Conservation (phyloP, 495 filamentous ascomycete species). For the Daldinia loculata region DNA sequence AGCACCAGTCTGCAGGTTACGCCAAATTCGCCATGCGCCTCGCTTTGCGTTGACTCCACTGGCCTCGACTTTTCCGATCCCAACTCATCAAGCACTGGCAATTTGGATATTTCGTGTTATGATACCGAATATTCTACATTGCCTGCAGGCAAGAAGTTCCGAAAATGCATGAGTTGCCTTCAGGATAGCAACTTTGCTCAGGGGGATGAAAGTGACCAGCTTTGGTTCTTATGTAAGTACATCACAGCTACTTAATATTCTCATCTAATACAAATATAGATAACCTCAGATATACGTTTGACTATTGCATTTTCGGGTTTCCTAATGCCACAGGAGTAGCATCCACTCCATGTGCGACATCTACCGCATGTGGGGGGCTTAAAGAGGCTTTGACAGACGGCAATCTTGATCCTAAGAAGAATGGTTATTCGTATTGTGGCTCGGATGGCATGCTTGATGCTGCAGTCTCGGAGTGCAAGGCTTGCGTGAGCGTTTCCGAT, state of each 20-base stretch:
- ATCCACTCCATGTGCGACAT: constrained; percentile 54
- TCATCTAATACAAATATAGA: constrained; percentile 47
- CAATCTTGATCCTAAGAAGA: constrained; percentile 44
- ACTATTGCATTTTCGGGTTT: constrained; percentile 57
- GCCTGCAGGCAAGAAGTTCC: constrained; percentile 53
- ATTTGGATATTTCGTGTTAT: constrained; percentile 57
- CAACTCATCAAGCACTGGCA: constrained; percentile 54
- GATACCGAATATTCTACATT: constrained; percentile 51
- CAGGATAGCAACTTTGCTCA: constrained; percentile 58
- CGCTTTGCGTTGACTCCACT: constrained; percentile 53
- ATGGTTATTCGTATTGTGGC: constrained; percentile 53
- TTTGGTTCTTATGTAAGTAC: constrained; percentile 62
- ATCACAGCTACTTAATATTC: not conserved
- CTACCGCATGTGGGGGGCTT: constrained; percentile 52
- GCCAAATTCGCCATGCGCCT: constrained; percentile 61
- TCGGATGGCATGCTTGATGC: constrained; percentile 40
- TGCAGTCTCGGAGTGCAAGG: constrained; percentile 46
- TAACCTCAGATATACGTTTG: constrained; percentile 56
- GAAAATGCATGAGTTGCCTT: constrained; percentile 60
- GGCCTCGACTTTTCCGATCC: constrained; percentile 54
- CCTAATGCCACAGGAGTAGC: constrained; percentile 53
- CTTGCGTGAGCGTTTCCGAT: constrained; percentile 52
- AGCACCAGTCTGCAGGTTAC: constrained; percentile 56
- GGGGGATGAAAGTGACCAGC: constrained; percentile 56
- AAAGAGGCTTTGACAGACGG: constrained; percentile 44